Evolutionary conservation across 331 rosid genomes (phyloP), one percentile per base, ranked within the genome.

Genomic region (Malus hybrid): DNA sequence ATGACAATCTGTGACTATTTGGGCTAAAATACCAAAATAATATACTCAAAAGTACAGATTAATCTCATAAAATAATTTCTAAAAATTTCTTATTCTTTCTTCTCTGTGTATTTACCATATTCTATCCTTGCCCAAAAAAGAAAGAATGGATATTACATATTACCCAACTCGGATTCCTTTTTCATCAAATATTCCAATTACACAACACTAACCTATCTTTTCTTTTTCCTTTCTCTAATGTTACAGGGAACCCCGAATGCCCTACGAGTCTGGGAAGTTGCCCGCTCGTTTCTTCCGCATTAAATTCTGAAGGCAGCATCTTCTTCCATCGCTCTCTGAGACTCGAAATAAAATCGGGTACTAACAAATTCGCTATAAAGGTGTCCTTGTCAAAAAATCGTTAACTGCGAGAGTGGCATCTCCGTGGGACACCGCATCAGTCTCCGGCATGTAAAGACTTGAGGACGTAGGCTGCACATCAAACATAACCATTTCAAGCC

Each of bases 351-450:
- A 79, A 76, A 52, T 42, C 58, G 75, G 73, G 52, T 80, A 82
- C 68, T 76, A 61, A 71, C 70, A 72, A 70, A 74, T 71, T 82
- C 36, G 70, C 77, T 88, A 88, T 34, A 82, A 87, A 44, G 88
- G 64, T 74, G 93, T 86, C 70, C 92, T 79, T 10, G 99, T 91
- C 11, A 94, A 85, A 78, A 94, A 94, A 71, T 94, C 99, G 58
- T 94, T 88, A 67, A 94, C 97, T 6, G 91, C 99, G 18, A 94
- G 99, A 81, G 82, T 89, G 68, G 96, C 87, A 50, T 95, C 99
- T 65, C 99, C 99, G 53, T 95, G 99, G 55, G 97, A 76, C 79
- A 92, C 99, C 2, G 93, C 99, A 68, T 92, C 99, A 0, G 96
- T 93, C 83, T 95, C 97, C 3, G 99, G 99, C 87, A 95, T 85